Base-by-base conservation (phyloP, 2,329 filamentous ascomycete species). In the Ophiostoma populinum region DNA sequence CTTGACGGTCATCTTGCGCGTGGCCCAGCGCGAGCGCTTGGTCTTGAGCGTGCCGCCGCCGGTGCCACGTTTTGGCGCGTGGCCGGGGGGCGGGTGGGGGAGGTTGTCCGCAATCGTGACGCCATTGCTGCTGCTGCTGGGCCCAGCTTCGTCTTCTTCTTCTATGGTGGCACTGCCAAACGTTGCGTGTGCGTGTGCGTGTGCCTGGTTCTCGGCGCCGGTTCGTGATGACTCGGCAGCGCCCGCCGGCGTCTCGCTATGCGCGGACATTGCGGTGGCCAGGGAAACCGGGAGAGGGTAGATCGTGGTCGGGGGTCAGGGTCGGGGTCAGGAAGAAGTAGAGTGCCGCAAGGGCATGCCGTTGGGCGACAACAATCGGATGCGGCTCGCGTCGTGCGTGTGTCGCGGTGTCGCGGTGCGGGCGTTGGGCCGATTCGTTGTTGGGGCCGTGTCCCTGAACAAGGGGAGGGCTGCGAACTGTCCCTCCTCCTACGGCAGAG, bases 1-100 rank as follows among this genome's bases (percentile, higher is more conserved):
- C 51, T 75, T 70, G 48, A 80, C 73, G 11, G 75, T 75, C 55
- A 80, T 71, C 53, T 83, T 81, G 50, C 86, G 81, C n/a, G 90
- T 95, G 13, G 90, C 87, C 90, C 90, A 95, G 73, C 90, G 70
- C 55, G 90, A 75, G 51, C 86, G 70, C 52, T 87, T 83, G 16
- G 75, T 78, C 37, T 52, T 47, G 34, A 34, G 15, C 2, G 26
- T 22, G 3, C 25, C 29, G 4, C 20, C 25, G 18, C 29, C 21
- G 26, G 20, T 21, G 27, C 31, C 27, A 18, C 39, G 29, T 20
- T 37, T 35, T 19, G 34, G 9, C 8, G 30, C n/a, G 7, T 24
- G 9, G 20, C 28, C 25, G 12, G 44, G 34, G 31, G 42, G 46
- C 46, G 57, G 55, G 26, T 25, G 33, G 19, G 43, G 45, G 17